phyloP scores from a whole-genome alignment of 345 rosid genomes.

The Rhodamnia argentea region DNA sequence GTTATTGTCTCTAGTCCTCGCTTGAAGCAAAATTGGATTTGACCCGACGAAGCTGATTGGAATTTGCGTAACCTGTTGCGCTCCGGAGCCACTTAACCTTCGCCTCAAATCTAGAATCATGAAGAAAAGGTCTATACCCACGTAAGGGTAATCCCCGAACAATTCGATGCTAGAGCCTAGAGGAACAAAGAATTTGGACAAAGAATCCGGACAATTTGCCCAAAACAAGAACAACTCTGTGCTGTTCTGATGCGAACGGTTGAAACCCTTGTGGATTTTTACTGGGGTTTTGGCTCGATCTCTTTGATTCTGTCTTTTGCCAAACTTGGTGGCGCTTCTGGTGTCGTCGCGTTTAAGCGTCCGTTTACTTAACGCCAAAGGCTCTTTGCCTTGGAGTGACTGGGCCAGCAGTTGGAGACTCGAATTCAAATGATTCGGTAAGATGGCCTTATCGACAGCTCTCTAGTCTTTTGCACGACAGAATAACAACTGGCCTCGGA shows the following conservation, averaged over 20 bases:
- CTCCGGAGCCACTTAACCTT: not conserved
- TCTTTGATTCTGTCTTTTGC: not conserved
- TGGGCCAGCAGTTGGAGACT: not conserved
- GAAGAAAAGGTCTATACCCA: not conserved
- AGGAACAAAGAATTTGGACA: not conserved
- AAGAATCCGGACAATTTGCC: not conserved
- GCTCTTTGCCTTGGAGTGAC: not conserved
- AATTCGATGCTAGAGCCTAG: not conserved
- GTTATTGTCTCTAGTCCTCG: too few species aligned
- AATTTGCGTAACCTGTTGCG: not conserved
- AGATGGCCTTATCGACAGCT: not conserved
- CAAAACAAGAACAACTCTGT: not conserved
- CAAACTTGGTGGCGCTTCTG: not conserved
- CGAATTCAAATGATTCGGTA: not conserved
- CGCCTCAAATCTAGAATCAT: not conserved
- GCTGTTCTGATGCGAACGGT: not conserved
- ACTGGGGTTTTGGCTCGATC: not conserved
- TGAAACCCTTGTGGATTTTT: not conserved
- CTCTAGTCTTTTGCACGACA: too few species aligned
- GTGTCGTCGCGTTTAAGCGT: not conserved
- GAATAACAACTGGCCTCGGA: too few species aligned
- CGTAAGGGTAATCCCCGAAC: not conserved
- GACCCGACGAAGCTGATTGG: not conserved
- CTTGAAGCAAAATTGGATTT: not conserved
- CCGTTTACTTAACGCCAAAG: not conserved